phyloP scores from a whole-genome alignment of 2,329 filamentous ascomycete species.

The Botryotinia calthae region DNA sequence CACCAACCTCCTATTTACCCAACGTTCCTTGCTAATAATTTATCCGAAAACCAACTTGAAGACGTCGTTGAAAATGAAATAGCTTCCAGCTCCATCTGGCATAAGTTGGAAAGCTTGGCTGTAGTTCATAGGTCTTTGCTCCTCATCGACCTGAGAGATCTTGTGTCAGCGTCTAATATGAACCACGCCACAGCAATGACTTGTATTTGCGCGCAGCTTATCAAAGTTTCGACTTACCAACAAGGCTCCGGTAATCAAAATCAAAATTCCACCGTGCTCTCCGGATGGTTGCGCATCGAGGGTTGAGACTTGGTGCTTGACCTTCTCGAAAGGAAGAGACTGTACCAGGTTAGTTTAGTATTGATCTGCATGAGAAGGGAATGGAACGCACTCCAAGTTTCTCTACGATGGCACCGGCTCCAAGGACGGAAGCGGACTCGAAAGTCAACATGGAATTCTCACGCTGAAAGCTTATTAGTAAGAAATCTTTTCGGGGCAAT shows the following conservation, averaged over 20 bases:
- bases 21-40: constrained; percentile 21
- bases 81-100: constrained; percentile 64
- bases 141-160: constrained; percentile 71
- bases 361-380: neutral
- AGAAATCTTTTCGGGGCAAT: constrained; percentile 21
- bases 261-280: constrained; percentile 68
- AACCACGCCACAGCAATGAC: constrained; percentile 7
- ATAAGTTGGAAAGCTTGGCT: constrained; percentile 84
- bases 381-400: constrained; percentile 69
- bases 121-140: constrained; percentile 85
- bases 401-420: constrained; percentile 65
- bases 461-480: constrained; percentile 52
- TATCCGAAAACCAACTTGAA: constrained; percentile 79
- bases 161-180: constrained; percentile 1
- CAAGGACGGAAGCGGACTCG: constrained; percentile 67
- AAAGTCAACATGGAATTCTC: constrained; percentile 91
- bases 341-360: constrained; percentile 41
- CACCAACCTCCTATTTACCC: constrained; percentile 27
- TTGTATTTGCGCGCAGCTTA: constrained; percentile 19
- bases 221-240: constrained; percentile 55
- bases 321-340: constrained; percentile 76
- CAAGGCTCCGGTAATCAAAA: constrained; percentile 84
- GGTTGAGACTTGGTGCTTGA: constrained; percentile 74
- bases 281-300: constrained; percentile 79
- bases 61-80: constrained; percentile 90